Percentiles rank a stretch among this genome's conserved stretches.
These are phyloP conservation scores for Microsporum audouinii DNA, from an alignment of 2,329 filamentous ascomycete species.

Conservation along the genomic window DNA sequence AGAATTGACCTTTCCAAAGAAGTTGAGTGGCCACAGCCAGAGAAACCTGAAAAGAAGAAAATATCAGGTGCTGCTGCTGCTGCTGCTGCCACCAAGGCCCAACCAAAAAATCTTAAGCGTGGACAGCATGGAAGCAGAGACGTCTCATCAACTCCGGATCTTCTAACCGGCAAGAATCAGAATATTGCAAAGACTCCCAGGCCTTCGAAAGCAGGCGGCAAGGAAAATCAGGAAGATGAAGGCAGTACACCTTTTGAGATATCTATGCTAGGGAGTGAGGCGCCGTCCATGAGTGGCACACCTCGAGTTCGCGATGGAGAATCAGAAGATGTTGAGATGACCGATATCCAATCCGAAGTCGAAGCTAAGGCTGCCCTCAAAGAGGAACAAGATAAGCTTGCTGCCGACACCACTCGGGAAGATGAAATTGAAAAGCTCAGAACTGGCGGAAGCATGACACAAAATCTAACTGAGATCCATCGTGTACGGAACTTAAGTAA, in stretches of 20 bases:
- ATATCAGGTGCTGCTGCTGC: constrained; percentile 45
- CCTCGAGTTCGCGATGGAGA: constrained; percentile 23
- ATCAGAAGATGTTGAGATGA: constrained; percentile 35
- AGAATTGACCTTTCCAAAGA: constrained; percentile 80
- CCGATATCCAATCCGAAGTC: constrained; percentile 24
- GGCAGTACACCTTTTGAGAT: constrained; percentile 28
- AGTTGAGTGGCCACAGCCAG: constrained; percentile 91
- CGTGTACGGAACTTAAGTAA: constrained; percentile 89
- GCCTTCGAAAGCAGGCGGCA: constrained; percentile 47
- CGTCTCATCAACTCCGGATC: constrained; percentile 45
- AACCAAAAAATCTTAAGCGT: constrained; percentile 50
- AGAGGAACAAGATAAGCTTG: constrained; percentile 28
- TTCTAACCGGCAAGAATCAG: constrained; percentile 37
- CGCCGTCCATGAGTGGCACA: constrained; percentile 29
- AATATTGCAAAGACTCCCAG: constrained; percentile 38
- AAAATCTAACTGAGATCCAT: constrained; percentile 93
- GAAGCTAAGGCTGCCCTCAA: constrained; percentile 23
- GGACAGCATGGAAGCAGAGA: constrained; percentile 41
- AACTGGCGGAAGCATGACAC: constrained; percentile 94
- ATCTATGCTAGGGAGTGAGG: constrained; percentile 25
- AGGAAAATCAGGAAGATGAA: constrained; percentile 43
- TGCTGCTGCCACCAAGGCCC: constrained; percentile 42
- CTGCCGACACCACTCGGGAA: constrained; percentile 49
- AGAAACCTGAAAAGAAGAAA: constrained; percentile 80
- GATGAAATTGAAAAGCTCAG: constrained; percentile 94